Conservation (phyloP, 345 rosid species). For the Hypericum perforatum region DNA sequence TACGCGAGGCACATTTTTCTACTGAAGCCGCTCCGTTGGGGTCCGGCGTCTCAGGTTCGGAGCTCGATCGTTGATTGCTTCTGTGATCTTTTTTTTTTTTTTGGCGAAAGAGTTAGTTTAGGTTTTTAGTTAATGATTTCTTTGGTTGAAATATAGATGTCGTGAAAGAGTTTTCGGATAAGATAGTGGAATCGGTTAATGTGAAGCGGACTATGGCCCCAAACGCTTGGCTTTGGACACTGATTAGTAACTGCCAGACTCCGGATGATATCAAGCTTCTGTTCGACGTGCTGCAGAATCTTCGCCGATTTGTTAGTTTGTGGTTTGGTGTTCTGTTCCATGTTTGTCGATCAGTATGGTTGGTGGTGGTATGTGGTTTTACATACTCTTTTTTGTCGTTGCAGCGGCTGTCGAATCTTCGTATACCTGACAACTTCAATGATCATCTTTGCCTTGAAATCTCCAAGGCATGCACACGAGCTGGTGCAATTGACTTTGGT, state of each 20-base stretch:
- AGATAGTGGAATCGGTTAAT: slow-evolving; percentile 50
- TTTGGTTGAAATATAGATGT: slow-evolving; percentile 34
- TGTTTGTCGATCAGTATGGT: not conserved
- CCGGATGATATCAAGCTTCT: slow-evolving; percentile 64
- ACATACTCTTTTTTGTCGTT: slow-evolving; percentile 12
- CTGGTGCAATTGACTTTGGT: slow-evolving; percentile 70
- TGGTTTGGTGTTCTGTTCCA: not conserved
- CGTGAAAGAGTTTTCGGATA: slow-evolving; percentile 61
- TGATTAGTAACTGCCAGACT: slow-evolving; percentile 58
- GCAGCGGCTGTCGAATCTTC: slow-evolving; percentile 80
- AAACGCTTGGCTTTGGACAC: slow-evolving; percentile 72
- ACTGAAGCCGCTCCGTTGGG: too few species aligned
- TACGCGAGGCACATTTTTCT: too few species aligned
- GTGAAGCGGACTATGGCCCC: slow-evolving; percentile 64
- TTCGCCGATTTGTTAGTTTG: slow-evolving; percentile 67
- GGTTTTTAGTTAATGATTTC: not conserved
- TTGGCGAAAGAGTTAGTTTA: not conserved
- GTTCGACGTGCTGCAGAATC: slow-evolving; percentile 46
- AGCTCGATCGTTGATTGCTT: too few species aligned
- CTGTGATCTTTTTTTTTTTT: not conserved
- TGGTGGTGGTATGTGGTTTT: not conserved
- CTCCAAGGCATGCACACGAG: slow-evolving; percentile 63
- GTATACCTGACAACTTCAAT: slow-evolving; percentile 69
- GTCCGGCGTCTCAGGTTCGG: too few species aligned
- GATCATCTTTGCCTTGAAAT: slow-evolving; percentile 75